Percentiles rank a stretch among this genome's conserved stretches.
These are phyloP conservation scores for Fusarium sterilihyphosum DNA, from an alignment of 2,329 filamentous ascomycete species.

Conservation along the genomic window DNA sequence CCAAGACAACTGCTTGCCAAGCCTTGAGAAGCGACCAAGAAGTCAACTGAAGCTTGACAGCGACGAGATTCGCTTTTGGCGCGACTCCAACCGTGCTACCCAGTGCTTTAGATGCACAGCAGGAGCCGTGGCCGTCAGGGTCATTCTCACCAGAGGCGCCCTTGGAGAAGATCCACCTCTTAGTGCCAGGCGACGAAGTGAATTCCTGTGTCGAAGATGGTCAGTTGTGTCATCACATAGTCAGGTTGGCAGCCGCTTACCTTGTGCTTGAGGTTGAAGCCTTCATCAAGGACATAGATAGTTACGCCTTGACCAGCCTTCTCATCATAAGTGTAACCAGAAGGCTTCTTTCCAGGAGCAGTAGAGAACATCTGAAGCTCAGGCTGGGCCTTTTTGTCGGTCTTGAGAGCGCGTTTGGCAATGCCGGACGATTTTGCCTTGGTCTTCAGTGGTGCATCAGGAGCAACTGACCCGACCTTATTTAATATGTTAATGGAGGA, in stretches of 20 bases:
- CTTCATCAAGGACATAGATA: not conserved
- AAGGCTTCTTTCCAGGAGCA: not conserved
- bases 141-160: not conserved
- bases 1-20: not conserved
- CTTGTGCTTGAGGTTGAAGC: not conserved
- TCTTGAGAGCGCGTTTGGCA: not conserved
- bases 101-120: not conserved
- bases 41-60: not conserved
- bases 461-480: not conserved
- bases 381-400: not conserved
- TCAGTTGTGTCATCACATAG: not conserved
- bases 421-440: fast-evolving
- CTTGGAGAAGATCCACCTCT: not conserved
- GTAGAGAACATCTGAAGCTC: not conserved
- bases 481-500: not conserved
- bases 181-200: not conserved
- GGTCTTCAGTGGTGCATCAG: not conserved
- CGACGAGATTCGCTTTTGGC: not conserved
- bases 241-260: too few relatives aligned
- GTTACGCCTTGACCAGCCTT: not conserved
- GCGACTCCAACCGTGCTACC: not conserved
- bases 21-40: not conserved
- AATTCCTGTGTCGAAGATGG: not conserved
- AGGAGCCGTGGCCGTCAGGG: not conserved
- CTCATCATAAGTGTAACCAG: not conserved